Conservation (phyloP, 2,329 filamentous ascomycete genomes). For the Alternaria ethzedia region DNA sequence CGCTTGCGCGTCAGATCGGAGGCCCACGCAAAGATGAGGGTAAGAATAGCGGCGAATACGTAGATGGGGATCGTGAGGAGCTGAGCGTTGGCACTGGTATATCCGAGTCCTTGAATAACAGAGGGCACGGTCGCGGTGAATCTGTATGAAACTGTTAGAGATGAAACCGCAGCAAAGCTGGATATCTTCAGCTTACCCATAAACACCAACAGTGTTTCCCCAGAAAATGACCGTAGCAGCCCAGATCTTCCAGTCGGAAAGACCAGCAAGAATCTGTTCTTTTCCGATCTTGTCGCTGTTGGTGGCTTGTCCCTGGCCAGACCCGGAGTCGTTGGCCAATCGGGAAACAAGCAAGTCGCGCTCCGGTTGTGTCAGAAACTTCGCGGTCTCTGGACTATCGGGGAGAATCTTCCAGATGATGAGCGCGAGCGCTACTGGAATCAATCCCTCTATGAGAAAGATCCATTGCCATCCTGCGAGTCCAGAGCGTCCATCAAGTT, state of each 20-base stretch:
- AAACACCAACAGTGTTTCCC: constrained; percentile 47
- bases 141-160: constrained; percentile 30
- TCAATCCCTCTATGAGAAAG: constrained; percentile 37
- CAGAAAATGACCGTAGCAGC: constrained; percentile 47
- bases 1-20: constrained; percentile 61
- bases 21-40: constrained; percentile 52
- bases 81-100: constrained; percentile 50
- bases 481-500: constrained; percentile 37
- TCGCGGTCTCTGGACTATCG: constrained; percentile 54
- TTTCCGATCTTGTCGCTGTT: constrained; percentile 57
- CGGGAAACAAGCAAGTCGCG: constrained; percentile 41
- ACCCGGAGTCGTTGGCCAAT: constrained; percentile 52
- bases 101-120: constrained; percentile 52
- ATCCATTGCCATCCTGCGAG: constrained; percentile 46
- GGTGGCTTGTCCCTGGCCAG: constrained; percentile 53
- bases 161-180: neutral
- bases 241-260: constrained; percentile 50
- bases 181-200: constrained; percentile 29
- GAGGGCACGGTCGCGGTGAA: constrained; percentile 49
- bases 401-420: constrained; percentile 61
- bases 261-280: constrained; percentile 57
- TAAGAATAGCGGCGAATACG: constrained; percentile 51
- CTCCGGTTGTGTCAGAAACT: constrained; percentile 43
- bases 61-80: constrained; percentile 53
- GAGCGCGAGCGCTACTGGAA: constrained; percentile 49